These are phyloP conservation scores for Neospora caninum DNA, from an alignment of 169 alveolate genomes.

Conservation along the genomic window DNA sequence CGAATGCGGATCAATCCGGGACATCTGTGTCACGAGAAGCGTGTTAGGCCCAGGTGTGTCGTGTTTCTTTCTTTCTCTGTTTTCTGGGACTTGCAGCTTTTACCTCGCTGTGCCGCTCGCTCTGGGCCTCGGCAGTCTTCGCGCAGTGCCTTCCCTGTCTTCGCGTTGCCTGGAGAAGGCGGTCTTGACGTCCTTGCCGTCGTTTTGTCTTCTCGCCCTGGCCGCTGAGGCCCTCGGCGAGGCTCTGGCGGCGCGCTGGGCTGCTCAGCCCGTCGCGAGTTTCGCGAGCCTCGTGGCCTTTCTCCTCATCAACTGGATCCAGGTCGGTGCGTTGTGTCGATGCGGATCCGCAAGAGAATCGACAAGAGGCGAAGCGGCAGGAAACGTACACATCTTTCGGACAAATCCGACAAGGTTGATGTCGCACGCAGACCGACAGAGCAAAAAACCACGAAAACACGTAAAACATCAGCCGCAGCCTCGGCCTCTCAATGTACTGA, in stretches of 20 bases:
- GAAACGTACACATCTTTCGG: no score
- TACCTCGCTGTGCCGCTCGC: not conserved
- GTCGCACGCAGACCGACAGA: no score
- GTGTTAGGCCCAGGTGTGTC: no score
- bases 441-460: no score
- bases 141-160: not conserved
- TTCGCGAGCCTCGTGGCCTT: not conserved
- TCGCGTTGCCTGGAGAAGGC: not conserved
- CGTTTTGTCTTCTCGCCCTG: not conserved
- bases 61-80: not conserved
- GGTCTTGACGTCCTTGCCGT: not conserved
- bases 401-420: no score
- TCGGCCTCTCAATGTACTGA: no score
- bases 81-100: not conserved
- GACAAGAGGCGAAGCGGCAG: no score
- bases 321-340: not conserved
- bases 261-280: not conserved
- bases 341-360: no score
- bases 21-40: no score
- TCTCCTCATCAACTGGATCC: not conserved
- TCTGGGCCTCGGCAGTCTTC: not conserved
- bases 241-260: not conserved
- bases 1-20: no score
- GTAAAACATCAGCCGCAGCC: no score
- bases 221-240: not conserved